A percentile compares a stretch with the other conserved stretches of the same genome.
Evolutionary conservation across 2,329 filamentous ascomycete species (phyloP).

Genomic region (Triangularia verruculosa): DNA sequence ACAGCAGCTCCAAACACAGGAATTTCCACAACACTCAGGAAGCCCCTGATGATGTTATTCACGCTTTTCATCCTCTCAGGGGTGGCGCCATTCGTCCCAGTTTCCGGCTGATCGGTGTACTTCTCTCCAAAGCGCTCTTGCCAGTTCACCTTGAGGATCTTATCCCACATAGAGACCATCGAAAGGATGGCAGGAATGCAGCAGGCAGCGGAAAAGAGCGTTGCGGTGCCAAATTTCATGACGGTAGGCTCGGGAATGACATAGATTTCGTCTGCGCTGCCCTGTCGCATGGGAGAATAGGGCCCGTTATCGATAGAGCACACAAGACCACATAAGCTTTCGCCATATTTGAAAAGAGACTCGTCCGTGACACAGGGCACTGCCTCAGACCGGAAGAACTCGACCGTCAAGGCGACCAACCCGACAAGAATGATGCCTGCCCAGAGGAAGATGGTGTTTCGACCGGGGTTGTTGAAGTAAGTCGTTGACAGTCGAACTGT

Average conservation of each 20-base stretch:
- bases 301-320: conserved; percentile 49
- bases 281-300: conserved; percentile 52
- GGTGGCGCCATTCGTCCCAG: conserved; percentile 54
- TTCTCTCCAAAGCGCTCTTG: conserved; percentile 41
- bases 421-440: conserved; percentile 59
- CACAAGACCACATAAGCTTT: conserved; percentile 43
- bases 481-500: conserved; percentile 60
- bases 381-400: conserved; percentile 57
- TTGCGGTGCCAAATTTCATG: conserved; percentile 58
- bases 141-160: conserved; percentile 62
- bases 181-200: conserved; percentile 63
- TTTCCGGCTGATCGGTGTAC: conserved; percentile 42
- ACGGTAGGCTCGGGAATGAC: conserved; percentile 56
- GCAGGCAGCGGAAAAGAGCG: conserved; percentile 60
- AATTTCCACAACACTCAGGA: conserved; percentile 55
- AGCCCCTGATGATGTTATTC: conserved; percentile 52
- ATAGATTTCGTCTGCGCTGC: conserved; percentile 58
- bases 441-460: conserved; percentile 67
- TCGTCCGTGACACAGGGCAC: conserved; percentile 41
- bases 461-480: conserved; percentile 61
- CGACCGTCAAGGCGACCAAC: conserved; percentile 58
- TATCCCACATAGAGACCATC: conserved; percentile 60
- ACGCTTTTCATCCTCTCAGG: conserved; percentile 49
- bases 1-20: conserved; percentile 58
- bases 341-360: conserved; percentile 44